These are phyloP conservation scores for Suillus subaureus DNA, from an alignment of 768 basidiomycete genomes.

Conservation along the genomic window DNA sequence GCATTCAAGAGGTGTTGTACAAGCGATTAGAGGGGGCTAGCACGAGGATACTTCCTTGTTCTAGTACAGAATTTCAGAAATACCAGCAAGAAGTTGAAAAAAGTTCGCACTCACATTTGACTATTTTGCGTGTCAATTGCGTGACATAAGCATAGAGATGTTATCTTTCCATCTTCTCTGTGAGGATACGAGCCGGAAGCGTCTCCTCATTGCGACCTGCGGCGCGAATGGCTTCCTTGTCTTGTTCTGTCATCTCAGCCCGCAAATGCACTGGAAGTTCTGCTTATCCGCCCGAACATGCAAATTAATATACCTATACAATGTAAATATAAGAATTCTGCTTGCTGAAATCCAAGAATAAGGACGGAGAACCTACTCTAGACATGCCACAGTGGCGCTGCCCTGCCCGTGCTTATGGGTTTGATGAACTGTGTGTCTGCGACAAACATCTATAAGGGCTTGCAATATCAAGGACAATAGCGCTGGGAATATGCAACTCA, in stretches of 20 bases:
- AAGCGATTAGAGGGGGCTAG: neutral
- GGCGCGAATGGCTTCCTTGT: constrained; percentile 15
- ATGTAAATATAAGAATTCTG: neutral
- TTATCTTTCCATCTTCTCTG: neutral
- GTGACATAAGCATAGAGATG: neutral
- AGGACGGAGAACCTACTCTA: constrained; percentile 9
- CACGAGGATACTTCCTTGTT: neutral
- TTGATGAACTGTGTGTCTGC: constrained; percentile 8
- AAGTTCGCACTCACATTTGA: neutral
- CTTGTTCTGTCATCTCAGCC: constrained; percentile 19
- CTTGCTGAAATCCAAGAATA: constrained; percentile 4
- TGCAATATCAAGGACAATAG: constrained; percentile 8
- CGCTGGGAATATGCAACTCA: constrained; percentile 9
- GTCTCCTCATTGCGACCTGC: neutral
- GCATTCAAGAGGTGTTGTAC: neutral
- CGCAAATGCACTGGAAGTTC: constrained; percentile 18
- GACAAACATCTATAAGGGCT: constrained; percentile 14
- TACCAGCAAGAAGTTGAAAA: neutral
- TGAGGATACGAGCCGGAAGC: neutral
- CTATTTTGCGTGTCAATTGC: neutral
- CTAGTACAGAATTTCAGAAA: neutral
- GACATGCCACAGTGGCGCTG: constrained; percentile 11
- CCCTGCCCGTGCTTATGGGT: constrained; percentile 18
- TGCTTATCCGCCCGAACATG: constrained; percentile 20
- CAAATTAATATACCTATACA: constrained; percentile 14